Evolutionary conservation across 2,329 filamentous ascomycete species (phyloP), one percentile per base, ranked within the genome.

Genomic region (Coniochaeta pulveracea): DNA sequence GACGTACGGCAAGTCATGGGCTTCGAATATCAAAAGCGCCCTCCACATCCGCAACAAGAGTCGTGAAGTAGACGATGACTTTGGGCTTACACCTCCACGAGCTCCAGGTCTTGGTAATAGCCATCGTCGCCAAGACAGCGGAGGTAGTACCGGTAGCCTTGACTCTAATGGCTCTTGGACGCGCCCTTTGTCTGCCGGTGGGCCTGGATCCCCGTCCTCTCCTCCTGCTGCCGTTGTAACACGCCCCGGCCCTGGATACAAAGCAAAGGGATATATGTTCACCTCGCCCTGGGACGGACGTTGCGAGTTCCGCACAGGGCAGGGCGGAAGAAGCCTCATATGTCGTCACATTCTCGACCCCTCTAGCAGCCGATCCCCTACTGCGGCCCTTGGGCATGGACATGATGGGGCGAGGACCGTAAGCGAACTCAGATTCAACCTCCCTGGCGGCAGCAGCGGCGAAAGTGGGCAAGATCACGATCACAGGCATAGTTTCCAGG

Each of bases 401-500:
- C 14, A n/a, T 5, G 63, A 38, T 47, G 64, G 46, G 10, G 46
- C 49, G 5, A 61, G 67, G 12, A 39, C 62, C 1, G 72, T 93
- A 17, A 93, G 85, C 53, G 89, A 95, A 55, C 63, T 96, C 38
- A 76, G 88, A 12, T 95, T 94, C 64, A 94, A 93, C 51, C 69
- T 94, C 0, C 86, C 85, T 1, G 72, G 69, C 31, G 52, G 58
- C n/a, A 64, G 72, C 19, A 37, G 72, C 3, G 52, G 58, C 11
- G 64, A 72, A 19, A 36, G 71, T 3, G 62, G 72, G 29, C 47
- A 52, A n/a, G 6, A 18, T 1, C 49, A 56, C 3, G 52, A 54
- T 22, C 53, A 55, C 6, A 42, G 45, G 34, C 53, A 56, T 19
- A 43, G 55, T 14, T 22, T 31, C n/a, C 60, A 63, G 8, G 62